Evolutionary conservation across 2,329 filamentous ascomycete genomes (phyloP).

Genomic region (Ceratocystis eucalypticola): DNA sequence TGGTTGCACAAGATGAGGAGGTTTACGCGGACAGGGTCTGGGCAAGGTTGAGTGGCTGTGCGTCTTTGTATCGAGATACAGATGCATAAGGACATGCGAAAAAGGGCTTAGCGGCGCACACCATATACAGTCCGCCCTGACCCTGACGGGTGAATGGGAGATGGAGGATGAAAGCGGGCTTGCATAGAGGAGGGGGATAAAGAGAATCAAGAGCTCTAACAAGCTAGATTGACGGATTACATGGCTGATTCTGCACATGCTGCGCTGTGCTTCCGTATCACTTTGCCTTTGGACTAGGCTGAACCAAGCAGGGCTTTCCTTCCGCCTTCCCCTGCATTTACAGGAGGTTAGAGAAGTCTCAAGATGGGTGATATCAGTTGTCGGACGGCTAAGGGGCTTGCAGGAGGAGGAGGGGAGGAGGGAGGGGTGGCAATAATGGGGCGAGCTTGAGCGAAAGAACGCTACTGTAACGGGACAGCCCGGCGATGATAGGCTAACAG

Average conservation of each 20-base stretch:
- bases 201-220: not conserved
- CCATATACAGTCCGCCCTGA: too few species aligned
- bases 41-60: not conserved
- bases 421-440: slow-evolving; percentile 1
- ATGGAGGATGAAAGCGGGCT: not conserved
- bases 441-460: not conserved
- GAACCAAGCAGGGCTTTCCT: not conserved
- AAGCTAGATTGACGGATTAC: not conserved
- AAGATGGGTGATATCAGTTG: not conserved
- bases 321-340: not conserved
- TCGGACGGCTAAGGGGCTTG: not conserved
- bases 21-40: not conserved
- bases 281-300: not conserved
- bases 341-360: not conserved
- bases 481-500: not conserved
- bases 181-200: not conserved
- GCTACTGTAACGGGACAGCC: not conserved
- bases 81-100: not conserved
- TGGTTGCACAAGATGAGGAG: slow-evolving; percentile 1
- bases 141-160: too few species aligned
- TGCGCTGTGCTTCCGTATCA: not conserved
- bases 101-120: not conserved
- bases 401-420: not conserved
- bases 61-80: not conserved
- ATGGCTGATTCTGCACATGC: not conserved